These are phyloP conservation scores for Carpinus fangiana DNA, from an alignment of 306 rosid genomes.

Conservation along the genomic window DNA sequence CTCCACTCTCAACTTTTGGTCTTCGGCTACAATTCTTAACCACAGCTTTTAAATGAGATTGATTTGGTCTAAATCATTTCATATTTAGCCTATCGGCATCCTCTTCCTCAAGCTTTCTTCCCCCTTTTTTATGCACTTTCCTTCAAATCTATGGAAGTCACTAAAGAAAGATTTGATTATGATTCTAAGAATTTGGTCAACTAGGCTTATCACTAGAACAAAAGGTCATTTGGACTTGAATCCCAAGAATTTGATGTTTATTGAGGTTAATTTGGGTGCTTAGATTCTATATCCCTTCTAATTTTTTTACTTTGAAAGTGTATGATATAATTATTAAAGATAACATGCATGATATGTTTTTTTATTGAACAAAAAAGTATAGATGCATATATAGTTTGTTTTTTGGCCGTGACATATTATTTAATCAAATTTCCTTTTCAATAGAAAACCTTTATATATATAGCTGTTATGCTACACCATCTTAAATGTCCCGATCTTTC, in stretches of 20 bases:
- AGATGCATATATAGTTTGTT: not conserved
- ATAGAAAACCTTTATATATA: no score
- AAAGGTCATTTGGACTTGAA: not conserved
- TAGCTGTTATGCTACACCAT: no score
- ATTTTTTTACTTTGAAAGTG: not conserved
- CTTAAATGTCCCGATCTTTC: no score
- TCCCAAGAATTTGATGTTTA: not conserved
- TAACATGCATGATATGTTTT: not conserved
- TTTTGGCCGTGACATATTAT: not conserved
- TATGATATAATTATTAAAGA: not conserved
- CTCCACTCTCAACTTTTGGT: slow-evolving; percentile 25
- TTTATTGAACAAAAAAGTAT: not conserved
- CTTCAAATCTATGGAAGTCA: not conserved
- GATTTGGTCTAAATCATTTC: slow-evolving; percentile 31
- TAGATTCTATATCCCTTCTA: not conserved
- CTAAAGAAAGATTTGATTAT: slow-evolving; percentile 2
- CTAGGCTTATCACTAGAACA: not conserved
- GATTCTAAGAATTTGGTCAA: not conserved
- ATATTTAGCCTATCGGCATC: slow-evolving; percentile 16
- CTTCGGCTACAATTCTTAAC: slow-evolving; percentile 12
- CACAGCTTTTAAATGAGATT: slow-evolving; percentile 12
- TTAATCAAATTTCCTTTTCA: no score
- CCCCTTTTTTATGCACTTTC: not conserved
- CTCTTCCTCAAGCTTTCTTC: not conserved
- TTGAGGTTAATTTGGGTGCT: not conserved